phyloP scores from a whole-genome alignment of 495 filamentous ascomycete species.

The Neurospora cerealis region DNA sequence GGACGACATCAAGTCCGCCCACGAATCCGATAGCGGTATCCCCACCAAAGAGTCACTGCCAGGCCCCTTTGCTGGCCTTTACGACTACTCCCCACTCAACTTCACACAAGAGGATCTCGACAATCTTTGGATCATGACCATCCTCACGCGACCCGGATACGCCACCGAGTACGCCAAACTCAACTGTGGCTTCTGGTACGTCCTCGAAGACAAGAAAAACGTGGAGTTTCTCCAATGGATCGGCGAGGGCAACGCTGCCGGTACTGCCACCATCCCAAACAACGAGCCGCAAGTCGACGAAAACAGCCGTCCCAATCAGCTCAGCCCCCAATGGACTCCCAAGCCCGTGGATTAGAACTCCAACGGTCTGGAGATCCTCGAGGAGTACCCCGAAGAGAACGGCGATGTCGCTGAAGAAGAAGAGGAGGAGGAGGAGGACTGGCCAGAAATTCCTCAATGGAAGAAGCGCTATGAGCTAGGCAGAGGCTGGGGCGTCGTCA shows the following conservation, averaged over 20 bases:
- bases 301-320: background rate
- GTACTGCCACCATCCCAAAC: background rate
- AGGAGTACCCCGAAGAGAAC: background rate
- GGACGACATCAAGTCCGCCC: accelerated
- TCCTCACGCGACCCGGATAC: background rate
- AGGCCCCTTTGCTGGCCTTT: background rate
- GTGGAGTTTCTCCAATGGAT: background rate
- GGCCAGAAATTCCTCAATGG: background rate
- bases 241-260: accelerated
- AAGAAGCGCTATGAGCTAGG: background rate
- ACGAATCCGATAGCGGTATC: background rate
- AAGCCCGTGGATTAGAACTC: background rate
- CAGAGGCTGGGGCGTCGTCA: background rate
- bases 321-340: background rate
- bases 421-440: background rate
- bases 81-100: background rate
- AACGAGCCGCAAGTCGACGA: background rate
- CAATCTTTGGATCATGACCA: background rate
- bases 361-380: background rate
- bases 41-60: background rate
- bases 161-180: background rate
- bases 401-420: background rate
- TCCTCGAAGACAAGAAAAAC: background rate
- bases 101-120: background rate
- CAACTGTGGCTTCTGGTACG: background rate